Conservation (phyloP, 306 rosid genomes). For the Sesbania bispinosa region DNA sequence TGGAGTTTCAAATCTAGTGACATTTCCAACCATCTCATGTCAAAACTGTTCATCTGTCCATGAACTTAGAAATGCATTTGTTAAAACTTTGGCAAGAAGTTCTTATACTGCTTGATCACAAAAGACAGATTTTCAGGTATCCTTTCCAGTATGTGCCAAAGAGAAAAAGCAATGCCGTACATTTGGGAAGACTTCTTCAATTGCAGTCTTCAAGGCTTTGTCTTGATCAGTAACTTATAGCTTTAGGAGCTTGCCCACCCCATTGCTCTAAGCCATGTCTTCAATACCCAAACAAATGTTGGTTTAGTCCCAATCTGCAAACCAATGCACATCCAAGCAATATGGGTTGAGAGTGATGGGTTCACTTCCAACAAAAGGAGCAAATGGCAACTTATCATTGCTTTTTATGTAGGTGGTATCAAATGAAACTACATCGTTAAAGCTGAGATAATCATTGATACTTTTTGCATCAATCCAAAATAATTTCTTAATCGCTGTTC, state of each 20-base stretch:
- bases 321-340: conserved; percentile 89
- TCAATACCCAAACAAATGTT: conserved; percentile 83
- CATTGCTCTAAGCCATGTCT: conserved; percentile 96
- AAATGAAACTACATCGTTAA: conserved; percentile 72
- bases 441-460: conserved; percentile 65
- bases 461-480: conserved; percentile 93
- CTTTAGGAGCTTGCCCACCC: conserved; percentile 75
- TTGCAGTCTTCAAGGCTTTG: conserved; percentile 63
- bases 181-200: conserved; percentile 78
- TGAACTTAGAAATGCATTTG: conserved; percentile 79
- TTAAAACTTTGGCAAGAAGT: conserved; percentile 64
- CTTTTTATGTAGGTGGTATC: conserved; percentile 71
- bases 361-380: conserved; percentile 91
- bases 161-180: conserved; percentile 76
- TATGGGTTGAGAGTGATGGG: conserved; percentile 86
- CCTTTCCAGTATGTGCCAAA: conserved; percentile 75
- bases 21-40: conserved; percentile 90
- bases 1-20: conserved; percentile 77
- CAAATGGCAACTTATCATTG: conserved; percentile 83
- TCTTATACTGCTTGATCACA: conserved; percentile 59
- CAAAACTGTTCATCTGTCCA: conserved; percentile 87
- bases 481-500: conserved; percentile 83
- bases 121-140: conserved; percentile 72
- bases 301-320: conserved; percentile 73
- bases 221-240: conserved; percentile 80